Evolutionary conservation across 176 grass and related monocot species (phyloP), one percentile per base, ranked within the genome.

Genomic region (Eragrostis curvula): DNA sequence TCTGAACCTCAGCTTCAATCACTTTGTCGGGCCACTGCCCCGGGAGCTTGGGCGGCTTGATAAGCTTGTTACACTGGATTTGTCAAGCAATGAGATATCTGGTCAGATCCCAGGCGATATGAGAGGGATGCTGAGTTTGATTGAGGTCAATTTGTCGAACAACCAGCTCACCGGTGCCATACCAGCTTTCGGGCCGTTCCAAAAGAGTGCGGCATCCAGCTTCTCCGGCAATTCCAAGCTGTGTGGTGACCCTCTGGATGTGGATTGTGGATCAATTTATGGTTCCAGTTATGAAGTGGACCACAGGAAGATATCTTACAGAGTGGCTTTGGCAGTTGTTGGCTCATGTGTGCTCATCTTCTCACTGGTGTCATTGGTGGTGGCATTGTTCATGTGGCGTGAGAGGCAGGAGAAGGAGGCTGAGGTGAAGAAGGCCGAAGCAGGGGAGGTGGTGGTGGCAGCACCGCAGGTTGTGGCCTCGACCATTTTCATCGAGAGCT

Each of bases 91-190:
- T 78, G 86, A 88, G 57, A 88, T 98, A 73, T 95, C 96, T 25
- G 90, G 92, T 3, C 75, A 87, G 71, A 93, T 98, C 75, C 92
- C 96, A 18, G 65, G 51, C 28, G 96, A 95, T 21, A 86, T 98
- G 84, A 93, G 75, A 90, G 96, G 96, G 70, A 95, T 98, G 96
- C 73, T 98, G 76, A 98, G 96, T 78, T 93, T 98, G 67, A 98
- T 98, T 32, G 92, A 95, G 77, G 88, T 98, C 57, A 95, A 98
- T 76, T 84, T 98, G 67, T 98, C 96, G 55, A 93, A 98, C 85
- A 98, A 98, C 79, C 57, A 43, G 48, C 85, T 98, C 8, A 87
- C 51, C 1, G 96, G 96, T 0, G 43, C 75, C 61, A 98, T 98
- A 85, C 96, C 92, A 0, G 70, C 5, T 3, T 98, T 98, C 77